Conservation (phyloP, 768 basidiomycete genomes). For the Tricholoma saponaceum region DNA sequence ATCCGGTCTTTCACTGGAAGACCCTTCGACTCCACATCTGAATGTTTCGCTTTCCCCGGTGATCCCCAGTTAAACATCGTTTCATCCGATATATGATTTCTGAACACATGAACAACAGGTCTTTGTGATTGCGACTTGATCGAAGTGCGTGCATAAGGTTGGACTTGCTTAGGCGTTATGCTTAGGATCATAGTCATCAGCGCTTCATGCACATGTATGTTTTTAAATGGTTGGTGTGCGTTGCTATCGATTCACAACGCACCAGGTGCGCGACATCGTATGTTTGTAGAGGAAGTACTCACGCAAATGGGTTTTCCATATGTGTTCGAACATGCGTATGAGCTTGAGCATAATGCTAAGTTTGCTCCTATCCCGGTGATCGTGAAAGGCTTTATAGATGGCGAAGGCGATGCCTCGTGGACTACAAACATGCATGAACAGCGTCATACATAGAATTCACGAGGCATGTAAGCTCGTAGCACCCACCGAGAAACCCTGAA, state of each 20-base stretch:
- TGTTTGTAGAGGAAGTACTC: neutral
- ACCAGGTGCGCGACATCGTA: neutral
- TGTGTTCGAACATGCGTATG: neutral
- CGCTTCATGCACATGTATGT: neutral
- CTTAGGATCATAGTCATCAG: neutral
- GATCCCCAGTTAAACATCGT: neutral
- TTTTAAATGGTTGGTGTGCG: no score
- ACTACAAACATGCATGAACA: neutral
- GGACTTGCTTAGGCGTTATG: neutral
- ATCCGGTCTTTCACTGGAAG: neutral
- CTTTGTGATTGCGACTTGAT: neutral
- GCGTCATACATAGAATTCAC: neutral
- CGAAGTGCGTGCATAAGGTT: no score
- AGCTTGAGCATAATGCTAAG: neutral
- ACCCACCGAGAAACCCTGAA: no score
- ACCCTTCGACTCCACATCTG: no score
- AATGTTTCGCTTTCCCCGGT: neutral
- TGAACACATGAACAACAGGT: neutral
- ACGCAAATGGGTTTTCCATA: neutral
- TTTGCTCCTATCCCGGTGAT: neutral
- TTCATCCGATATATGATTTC: neutral
- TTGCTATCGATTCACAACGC: neutral
- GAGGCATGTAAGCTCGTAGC: no score
- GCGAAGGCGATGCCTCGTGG: no score
- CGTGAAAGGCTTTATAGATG: neutral